These are phyloP conservation scores for Saccharomycopsis fibuligera DNA, from an alignment of 805 yeast species.

Conservation along the genomic window DNA sequence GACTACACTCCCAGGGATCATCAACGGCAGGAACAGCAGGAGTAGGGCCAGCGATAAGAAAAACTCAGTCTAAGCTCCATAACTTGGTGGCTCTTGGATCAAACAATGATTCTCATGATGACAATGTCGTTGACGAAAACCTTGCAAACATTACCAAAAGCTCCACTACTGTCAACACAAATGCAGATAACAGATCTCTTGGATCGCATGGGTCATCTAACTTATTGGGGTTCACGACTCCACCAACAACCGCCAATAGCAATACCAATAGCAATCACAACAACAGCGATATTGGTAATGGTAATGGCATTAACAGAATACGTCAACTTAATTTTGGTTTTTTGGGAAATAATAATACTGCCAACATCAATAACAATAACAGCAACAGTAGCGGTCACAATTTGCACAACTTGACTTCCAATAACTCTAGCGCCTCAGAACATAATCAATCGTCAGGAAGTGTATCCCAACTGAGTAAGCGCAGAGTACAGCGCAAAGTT, in stretches of 20 bases:
- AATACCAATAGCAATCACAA: neutral
- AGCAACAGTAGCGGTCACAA: constrained; percentile 6
- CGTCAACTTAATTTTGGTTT: constrained; percentile 45
- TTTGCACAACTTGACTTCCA: neutral
- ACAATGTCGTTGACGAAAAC: neutral
- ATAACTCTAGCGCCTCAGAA: neutral
- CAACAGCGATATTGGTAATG: neutral
- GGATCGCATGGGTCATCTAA: too few species aligned
- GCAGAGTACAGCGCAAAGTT: constrained; percentile 10
- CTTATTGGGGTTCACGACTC: too few species aligned
- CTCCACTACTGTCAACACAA: neutral
- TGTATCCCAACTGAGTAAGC: neutral
- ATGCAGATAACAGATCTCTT: too few species aligned
- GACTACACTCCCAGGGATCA: too few species aligned
- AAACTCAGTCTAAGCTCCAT: neutral
- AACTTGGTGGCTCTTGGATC: constrained; percentile 3
- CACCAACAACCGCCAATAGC: neutral
- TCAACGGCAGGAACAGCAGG: neutral
- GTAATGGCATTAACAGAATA: neutral
- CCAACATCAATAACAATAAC: neutral
- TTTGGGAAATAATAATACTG: constrained; percentile 50
- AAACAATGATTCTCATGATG: neutral
- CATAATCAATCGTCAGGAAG: neutral
- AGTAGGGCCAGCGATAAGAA: neutral
- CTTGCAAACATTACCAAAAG: neutral